Percentiles rank a stretch among this genome's conserved stretches.
phyloP scores from a whole-genome alignment of 305 asterid species.

The Solanum hybrid region DNA sequence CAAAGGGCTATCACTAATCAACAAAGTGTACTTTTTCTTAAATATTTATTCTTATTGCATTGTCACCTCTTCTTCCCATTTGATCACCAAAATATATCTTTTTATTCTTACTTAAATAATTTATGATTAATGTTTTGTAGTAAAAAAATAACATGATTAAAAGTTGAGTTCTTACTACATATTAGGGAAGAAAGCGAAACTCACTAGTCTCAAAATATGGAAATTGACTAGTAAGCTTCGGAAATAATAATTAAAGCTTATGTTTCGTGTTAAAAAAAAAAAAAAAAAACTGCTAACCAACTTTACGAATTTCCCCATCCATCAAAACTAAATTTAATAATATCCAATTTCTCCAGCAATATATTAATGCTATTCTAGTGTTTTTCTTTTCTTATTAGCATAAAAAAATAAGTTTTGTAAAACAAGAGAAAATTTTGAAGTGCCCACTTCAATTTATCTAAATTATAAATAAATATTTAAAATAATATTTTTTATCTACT shows the following conservation, averaged over 20 bases:
- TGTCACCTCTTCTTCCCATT: not conserved
- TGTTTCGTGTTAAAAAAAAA: not conserved
- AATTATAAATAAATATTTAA: not conserved
- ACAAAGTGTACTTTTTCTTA: not conserved
- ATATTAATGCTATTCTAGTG: not conserved
- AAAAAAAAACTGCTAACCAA: not conserved
- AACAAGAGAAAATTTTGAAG: not conserved
- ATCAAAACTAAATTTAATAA: not conserved
- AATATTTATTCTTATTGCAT: not conserved
- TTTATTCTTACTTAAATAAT: not conserved
- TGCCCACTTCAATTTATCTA: not conserved
- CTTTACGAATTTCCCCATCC: not conserved
- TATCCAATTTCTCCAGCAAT: not conserved
- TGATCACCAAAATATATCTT: not conserved
- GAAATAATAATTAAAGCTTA: not conserved
- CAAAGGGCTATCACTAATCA: not conserved
- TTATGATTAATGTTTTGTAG: not conserved
- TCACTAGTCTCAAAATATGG: not conserved
- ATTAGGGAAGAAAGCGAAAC: not conserved
- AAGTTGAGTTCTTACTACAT: not conserved
- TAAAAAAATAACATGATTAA: not conserved
- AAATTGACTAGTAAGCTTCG: not conserved
- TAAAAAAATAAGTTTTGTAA: not conserved
- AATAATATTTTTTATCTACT: not conserved
- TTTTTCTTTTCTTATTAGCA: not conserved